phyloP scores from a whole-genome alignment of 225 moss, liverwort and hornwort species.

The Takakia lepidozioides region DNA sequence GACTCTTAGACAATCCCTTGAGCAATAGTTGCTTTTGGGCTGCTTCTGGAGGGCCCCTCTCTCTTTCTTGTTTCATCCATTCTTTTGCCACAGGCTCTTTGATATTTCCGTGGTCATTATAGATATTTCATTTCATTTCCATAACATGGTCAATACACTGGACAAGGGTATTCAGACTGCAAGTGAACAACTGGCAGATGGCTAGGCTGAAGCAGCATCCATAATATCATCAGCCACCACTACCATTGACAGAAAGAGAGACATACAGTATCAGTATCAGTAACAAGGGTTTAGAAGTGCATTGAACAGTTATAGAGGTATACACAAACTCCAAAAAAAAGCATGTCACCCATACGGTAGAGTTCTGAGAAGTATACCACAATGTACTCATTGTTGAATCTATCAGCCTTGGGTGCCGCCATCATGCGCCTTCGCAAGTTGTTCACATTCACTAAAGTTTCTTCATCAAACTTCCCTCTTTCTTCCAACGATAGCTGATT shows the following conservation, averaged over 20 bases:
- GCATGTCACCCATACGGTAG: too few relatives aligned
- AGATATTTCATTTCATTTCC: neutral
- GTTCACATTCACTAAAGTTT: constrained; percentile 87
- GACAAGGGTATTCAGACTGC: neutral
- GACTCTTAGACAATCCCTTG: too few relatives aligned
- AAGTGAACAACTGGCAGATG: neutral
- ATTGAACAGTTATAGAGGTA: neutral
- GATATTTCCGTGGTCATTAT: neutral
- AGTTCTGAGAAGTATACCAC: too few relatives aligned
- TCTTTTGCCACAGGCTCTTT: neutral
- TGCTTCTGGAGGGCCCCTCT: too few relatives aligned
- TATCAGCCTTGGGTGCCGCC: constrained; percentile 44
- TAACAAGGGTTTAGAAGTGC: neutral
- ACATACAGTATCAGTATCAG: neutral
- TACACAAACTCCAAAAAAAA: neutral
- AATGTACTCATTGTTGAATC: constrained; percentile 91
- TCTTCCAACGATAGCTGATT: constrained; percentile 83
- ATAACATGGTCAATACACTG: too few relatives aligned
- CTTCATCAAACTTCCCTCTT: constrained; percentile 90
- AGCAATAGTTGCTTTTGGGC: too few relatives aligned
- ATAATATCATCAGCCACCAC: too few relatives aligned
- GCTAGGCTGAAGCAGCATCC: too few relatives aligned
- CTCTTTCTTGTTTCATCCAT: too few relatives aligned
- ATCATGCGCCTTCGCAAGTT: constrained; percentile 56
- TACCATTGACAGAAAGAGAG: neutral